Base-by-base conservation (phyloP, 2,329 filamentous ascomycete genomes). In the Cladobotryum mycophilum region DNA sequence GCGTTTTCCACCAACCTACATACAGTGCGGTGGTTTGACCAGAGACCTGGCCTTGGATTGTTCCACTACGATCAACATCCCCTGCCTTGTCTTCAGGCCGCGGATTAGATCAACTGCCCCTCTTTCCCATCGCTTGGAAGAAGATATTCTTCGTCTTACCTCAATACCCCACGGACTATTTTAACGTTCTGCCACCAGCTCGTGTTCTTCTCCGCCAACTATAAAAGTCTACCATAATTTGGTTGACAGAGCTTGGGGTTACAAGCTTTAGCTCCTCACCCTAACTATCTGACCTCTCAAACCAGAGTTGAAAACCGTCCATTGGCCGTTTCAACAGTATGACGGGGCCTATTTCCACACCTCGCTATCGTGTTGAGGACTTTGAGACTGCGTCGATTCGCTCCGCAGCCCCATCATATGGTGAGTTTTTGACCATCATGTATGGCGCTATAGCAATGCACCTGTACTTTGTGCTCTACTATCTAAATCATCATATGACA, bases 391-490 rank as follows among this genome's bases (percentile, higher is more conserved):
- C 79, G 6, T 87, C 84, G 9, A 78, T 87, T 54, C 80, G 74
- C 58, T 86, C 83, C 15, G 77, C 77, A 7, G 82, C 83, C n/a
- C 84, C 84, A 38, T 86, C 84, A 9, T 86, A 86, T 64, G 72
- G 79, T 82, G 59, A 74, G 78, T 70, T 36, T 5, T 18, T 40
- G 12, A 14, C 33, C 18, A 8, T 8, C 6, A 42, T 14, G 14
- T 13, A 13, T 25, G 41, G 14, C 18, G 41, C 40, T 40, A 40
- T 15, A n/a, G 6, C 17, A n/a, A 40, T 11, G 8, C 12, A 9
- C 37, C 13, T n/a, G 7, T 40, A 15, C 37, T 40, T 15, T 40
- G 37, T 40, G 11, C 37, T 40, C 37, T 40, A 20, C 15, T 12
- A 20, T 41, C 17, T 20, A 13, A 20, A 20, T 30, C 25, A 30